Conservation (phyloP, 192 early-diverging fungal genomes). For the Coemansia sp. region DNA sequence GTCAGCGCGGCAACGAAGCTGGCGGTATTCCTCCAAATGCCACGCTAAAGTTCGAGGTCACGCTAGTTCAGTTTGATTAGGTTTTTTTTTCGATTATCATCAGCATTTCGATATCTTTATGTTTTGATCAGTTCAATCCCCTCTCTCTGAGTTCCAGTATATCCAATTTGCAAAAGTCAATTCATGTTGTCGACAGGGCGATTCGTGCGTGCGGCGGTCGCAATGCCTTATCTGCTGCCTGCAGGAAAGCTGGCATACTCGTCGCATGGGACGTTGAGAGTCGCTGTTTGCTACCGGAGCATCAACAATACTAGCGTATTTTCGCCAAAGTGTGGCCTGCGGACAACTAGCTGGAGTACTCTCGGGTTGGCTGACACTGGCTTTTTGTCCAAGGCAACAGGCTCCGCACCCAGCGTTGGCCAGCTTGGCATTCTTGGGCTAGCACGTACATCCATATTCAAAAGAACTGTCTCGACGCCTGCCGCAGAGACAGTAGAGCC, state of each 20-base stretch:
- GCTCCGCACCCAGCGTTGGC: not conserved
- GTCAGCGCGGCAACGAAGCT: conserved; percentile 69
- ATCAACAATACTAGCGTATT: not conserved
- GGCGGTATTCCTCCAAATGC: conserved; percentile 79
- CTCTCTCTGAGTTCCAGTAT: not conserved
- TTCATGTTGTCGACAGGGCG: not conserved
- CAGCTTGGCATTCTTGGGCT: not conserved
- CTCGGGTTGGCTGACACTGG: not conserved
- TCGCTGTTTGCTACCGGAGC: not conserved
- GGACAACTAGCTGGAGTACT: not conserved
- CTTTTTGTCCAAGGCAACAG: not conserved
- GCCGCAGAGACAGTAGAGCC: not conserved
- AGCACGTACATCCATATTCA: not conserved
- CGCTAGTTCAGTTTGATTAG: conserved; percentile 66
- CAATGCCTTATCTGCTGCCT: not conserved
- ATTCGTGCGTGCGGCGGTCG: not conserved
- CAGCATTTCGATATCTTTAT: too few relatives aligned
- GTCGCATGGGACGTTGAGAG: not conserved
- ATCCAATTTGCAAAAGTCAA: not conserved
- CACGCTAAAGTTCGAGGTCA: conserved; percentile 81
- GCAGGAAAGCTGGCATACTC: not conserved
- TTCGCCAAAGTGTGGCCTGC: not conserved
- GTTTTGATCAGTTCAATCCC: not conserved
- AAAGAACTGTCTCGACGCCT: not conserved
- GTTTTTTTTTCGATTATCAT: too few relatives aligned